A percentile compares a stretch with the other conserved stretches of the same genome.
Conservation (phyloP, 495 filamentous ascomycete genomes). For the Penicillium silybi region DNA sequence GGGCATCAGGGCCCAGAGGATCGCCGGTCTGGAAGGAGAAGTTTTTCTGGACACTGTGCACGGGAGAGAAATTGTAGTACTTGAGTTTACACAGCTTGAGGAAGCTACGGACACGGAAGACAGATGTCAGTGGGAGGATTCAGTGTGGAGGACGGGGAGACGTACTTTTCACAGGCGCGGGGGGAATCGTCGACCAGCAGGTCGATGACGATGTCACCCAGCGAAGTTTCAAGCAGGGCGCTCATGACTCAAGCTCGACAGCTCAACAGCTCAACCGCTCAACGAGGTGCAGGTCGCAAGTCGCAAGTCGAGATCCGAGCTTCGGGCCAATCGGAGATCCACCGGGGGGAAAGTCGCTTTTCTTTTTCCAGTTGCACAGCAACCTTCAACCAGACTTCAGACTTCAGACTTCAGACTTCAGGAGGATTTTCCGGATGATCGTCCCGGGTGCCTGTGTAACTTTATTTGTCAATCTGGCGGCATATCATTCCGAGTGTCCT, state of each 20-base stretch:
- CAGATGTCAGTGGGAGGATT: background rate
- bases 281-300: background rate
- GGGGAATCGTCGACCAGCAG: slow-evolving; percentile 82
- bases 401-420: background rate
- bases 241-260: slow-evolving; percentile 58
- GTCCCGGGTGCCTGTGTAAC: slow-evolving; percentile 34
- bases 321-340: background rate
- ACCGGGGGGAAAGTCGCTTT: too few relatives aligned
- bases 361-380: too few relatives aligned
- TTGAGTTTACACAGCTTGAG: slow-evolving; percentile 96
- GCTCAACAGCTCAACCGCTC: background rate
- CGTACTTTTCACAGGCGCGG: slow-evolving; percentile 85
- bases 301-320: background rate
- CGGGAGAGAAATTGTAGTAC: slow-evolving; percentile 94
- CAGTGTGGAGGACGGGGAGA: background rate
- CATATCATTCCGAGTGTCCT: slow-evolving; percentile 39
- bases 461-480: slow-evolving; percentile 31
- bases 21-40: slow-evolving; percentile 96
- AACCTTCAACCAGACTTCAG: too few relatives aligned
- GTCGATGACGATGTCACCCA: slow-evolving; percentile 91
- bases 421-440: slow-evolving; percentile 26
- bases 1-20: slow-evolving; percentile 77
- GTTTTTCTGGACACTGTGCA: slow-evolving; percentile 82
- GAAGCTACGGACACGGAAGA: slow-evolving; percentile 64
- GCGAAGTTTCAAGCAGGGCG: slow-evolving; percentile 84